Base-by-base conservation (phyloP, 1,284 basidiomycete species). In the Cerioporus squamosus region DNA sequence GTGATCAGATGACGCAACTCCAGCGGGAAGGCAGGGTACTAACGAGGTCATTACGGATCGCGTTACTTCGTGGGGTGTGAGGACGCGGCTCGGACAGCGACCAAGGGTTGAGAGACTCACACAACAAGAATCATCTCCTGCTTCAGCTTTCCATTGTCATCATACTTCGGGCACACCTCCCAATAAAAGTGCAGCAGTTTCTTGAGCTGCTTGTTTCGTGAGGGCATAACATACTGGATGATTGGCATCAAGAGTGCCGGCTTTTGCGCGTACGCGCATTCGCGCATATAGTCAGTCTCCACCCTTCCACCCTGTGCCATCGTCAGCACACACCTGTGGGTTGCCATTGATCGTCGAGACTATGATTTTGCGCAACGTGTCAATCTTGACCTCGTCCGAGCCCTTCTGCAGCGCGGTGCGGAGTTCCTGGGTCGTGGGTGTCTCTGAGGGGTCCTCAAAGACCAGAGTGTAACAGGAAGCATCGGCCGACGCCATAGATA, bases 81-180 rank as follows among this genome's bases (percentile, higher is more conserved):
- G 66, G 56, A 65, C 18, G n/a, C 29, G 40, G 10, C 23, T 40
- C 5, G 43, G 18, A 29, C 47, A 26, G 44, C 47, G 22, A 50
- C 43, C 33, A 36, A 15, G 3, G 33, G 14, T 36, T n/a, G 33
- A 36, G 31, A 54, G 3, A 86, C 92, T 72, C 74, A 96, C 94
- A 97, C 96, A 46, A 99, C 97, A 47, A 99, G 85, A 70, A 99
- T 99, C 97, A 99, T 99, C 80, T 99, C 97, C 78, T 99, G 97
- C 84, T 98, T 98, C 69, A 99, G 79, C 79, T 98, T 98, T 55
- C 97, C 97, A 64, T 87, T 88, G 65, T 98, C 96, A 69, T 99
- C 97, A 66, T 97, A 91, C 77, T 99, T 98, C 24, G 97, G 97
- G 77, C 96, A 98, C 31, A 99, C 93, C 79, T 99, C 97, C 97